Percentiles rank a stretch among this genome's conserved stretches.
These are phyloP conservation scores for Aegilops longissima DNA, from an alignment of 176 grass and related monocot genomes.

Conservation along the genomic window DNA sequence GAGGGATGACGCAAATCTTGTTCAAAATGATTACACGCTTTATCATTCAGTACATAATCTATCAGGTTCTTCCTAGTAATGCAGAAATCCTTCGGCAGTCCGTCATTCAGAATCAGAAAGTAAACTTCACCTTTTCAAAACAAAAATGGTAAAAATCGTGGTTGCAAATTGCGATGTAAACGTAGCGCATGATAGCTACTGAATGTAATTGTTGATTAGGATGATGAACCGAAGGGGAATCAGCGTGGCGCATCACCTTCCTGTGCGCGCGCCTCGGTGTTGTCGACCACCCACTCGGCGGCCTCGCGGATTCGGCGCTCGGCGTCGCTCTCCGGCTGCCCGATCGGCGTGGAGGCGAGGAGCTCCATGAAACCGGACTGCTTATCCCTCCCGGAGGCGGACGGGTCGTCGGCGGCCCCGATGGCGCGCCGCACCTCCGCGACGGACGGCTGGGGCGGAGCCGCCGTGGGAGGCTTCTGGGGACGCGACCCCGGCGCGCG, in stretches of 20 bases:
- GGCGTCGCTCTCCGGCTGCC: constrained; percentile 49
- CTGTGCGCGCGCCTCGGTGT: constrained; percentile 54
- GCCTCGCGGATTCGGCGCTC: constrained; percentile 74
- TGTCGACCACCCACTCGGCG: constrained; percentile 73
- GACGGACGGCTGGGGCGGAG: constrained; percentile 49
- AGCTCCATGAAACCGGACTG: constrained; percentile 59
- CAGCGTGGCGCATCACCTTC: constrained; percentile 31
- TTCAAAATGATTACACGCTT: not conserved
- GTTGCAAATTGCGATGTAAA: not conserved
- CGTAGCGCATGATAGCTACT: not conserved
- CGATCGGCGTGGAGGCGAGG: constrained; percentile 56
- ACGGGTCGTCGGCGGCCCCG: constrained; percentile 45
- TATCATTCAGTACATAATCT: not conserved
- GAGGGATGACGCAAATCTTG: not conserved
- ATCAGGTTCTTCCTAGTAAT: not conserved
- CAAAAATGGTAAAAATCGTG: not conserved
- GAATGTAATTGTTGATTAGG: not conserved
- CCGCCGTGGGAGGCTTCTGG: not conserved
- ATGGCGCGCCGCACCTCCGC: constrained; percentile 75
- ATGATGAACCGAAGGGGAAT: not conserved
- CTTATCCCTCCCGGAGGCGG: constrained; percentile 30
- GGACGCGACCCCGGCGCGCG: not conserved
- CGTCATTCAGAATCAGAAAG: not conserved
- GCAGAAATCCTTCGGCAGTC: not conserved
- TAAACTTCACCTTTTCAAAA: not conserved